Evolutionary conservation across 192 early-diverging fungal genomes (phyloP).

Genomic region (Linderina pennispora): DNA sequence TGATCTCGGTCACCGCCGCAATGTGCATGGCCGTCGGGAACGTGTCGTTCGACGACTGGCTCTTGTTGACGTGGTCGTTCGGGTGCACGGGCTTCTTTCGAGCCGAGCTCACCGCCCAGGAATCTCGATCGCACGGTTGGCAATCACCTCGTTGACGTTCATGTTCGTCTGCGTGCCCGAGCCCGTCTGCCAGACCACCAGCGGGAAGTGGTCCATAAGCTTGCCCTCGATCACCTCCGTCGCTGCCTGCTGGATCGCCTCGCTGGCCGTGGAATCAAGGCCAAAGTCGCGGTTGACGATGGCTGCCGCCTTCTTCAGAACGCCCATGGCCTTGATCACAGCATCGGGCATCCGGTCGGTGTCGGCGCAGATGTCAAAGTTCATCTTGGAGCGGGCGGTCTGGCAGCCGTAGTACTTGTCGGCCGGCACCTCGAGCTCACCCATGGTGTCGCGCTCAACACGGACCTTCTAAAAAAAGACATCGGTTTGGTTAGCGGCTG

Average conservation of each 20-base stretch:
- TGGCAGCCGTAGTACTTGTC: conserved; percentile 98
- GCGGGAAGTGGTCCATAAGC: conserved; percentile 93
- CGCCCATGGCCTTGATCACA: conserved; percentile 91
- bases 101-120: conserved; percentile 83
- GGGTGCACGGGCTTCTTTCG: conserved; percentile 96
- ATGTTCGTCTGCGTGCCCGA: conserved; percentile 99
- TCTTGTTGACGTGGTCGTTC: conserved; percentile 99
- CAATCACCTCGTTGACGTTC: conserved; percentile 97
- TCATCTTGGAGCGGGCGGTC: conserved; percentile 92
- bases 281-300: conserved; percentile 90
- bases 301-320: conserved; percentile 93
- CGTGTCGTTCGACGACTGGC: conserved; percentile 97
- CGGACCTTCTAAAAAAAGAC: conserved; percentile 43
- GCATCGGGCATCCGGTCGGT: conserved; percentile 93
- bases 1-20: conserved; percentile 84
- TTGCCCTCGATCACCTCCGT: conserved; percentile 91
- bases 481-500: neutral
- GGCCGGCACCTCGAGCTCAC: conserved; percentile 89
- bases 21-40: conserved; percentile 99
- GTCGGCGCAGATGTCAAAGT: conserved; percentile 95
- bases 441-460: conserved; percentile 85
- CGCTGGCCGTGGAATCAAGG: conserved; percentile 72
- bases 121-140: conserved; percentile 98
- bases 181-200: conserved; percentile 98
- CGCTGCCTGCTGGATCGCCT: conserved; percentile 83